Conservation (phyloP, 2,329 filamentous ascomycete genomes). For the Cladosporium oxysporum region DNA sequence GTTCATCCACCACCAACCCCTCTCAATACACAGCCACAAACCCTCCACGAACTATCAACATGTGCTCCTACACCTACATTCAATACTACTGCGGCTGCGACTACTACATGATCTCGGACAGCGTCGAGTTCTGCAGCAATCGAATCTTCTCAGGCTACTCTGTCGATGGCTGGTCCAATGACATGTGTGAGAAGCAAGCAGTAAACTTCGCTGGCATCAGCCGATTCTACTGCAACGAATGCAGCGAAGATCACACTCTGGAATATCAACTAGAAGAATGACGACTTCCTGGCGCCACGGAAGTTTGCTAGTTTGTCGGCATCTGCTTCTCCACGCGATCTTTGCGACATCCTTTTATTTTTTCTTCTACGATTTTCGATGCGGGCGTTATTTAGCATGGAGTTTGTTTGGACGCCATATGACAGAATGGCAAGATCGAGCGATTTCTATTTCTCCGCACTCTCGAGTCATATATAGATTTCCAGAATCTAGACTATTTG, state of each 20-base stretch:
- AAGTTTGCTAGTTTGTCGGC: not conserved
- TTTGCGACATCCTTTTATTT: not conserved
- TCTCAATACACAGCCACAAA: not conserved
- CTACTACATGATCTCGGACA: slow-evolving; percentile 51
- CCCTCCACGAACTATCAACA: slow-evolving; percentile 23
- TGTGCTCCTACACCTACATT: slow-evolving; percentile 51
- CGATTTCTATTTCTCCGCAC: not conserved
- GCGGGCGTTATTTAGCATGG: not conserved
- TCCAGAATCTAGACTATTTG: not conserved
- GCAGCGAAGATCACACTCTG: slow-evolving; percentile 45
- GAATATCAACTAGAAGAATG: slow-evolving; percentile 46
- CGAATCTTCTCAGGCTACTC: slow-evolving; percentile 50
- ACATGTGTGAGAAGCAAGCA: slow-evolving; percentile 39
- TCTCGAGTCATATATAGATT: not conserved
- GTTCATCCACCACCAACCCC: not conserved
- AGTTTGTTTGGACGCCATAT: not conserved
- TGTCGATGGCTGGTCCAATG: slow-evolving; percentile 50
- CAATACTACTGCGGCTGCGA: slow-evolving; percentile 53
- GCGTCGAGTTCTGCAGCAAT: slow-evolving; percentile 48
- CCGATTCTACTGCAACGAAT: slow-evolving; percentile 48
- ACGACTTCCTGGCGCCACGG: not conserved
- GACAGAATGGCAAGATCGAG: not conserved
- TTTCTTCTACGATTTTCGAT: not conserved
- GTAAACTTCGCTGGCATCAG: slow-evolving; percentile 44
- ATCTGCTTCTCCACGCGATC: not conserved